Evolutionary conservation across 305 asterid genomes (phyloP).

Genomic region (Fraxinus baroniana): DNA sequence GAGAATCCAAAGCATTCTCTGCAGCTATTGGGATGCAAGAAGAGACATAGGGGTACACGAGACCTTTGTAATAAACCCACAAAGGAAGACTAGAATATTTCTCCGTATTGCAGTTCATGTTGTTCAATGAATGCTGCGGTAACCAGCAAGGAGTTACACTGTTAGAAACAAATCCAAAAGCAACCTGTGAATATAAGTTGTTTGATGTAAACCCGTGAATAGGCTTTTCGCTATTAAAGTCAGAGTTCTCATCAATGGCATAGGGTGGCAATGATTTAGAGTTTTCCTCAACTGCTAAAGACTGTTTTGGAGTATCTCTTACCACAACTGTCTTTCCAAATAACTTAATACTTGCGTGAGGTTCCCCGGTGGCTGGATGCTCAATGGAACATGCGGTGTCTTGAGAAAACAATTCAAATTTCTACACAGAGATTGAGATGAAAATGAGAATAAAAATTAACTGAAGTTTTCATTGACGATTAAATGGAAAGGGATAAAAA

Average conservation of each 20-base stretch:
- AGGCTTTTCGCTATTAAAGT: constrained; percentile 20
- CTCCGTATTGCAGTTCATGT: constrained; percentile 27
- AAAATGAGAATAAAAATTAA: not conserved
- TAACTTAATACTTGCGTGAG: constrained; percentile 50
- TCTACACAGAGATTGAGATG: constrained; percentile 36
- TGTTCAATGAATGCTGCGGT: constrained; percentile 27
- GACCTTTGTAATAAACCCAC: constrained; percentile 43
- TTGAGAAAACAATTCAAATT: constrained; percentile 38
- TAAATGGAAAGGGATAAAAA: not conserved
- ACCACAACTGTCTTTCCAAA: constrained; percentile 63
- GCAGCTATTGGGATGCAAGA: constrained; percentile 24
- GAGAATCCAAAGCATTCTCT: constrained; percentile 16
- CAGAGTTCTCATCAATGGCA: constrained; percentile 19
- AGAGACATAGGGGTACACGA: constrained; percentile 34
- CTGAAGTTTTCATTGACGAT: not conserved
- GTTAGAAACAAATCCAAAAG: constrained; percentile 30
- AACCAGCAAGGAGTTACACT: constrained; percentile 28
- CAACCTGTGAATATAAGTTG: constrained; percentile 29
- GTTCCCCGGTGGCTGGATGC: constrained; percentile 32
- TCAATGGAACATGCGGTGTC: constrained; percentile 37
- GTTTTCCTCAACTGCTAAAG: constrained; percentile 27
- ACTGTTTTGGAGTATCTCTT: constrained; percentile 34
- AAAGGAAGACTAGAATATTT: constrained; percentile 35
- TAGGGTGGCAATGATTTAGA: constrained; percentile 20
- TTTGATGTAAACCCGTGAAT: constrained; percentile 17